phyloP scores from a whole-genome alignment of 148 eudicot species.

The Fagopyrum tataricum region DNA sequence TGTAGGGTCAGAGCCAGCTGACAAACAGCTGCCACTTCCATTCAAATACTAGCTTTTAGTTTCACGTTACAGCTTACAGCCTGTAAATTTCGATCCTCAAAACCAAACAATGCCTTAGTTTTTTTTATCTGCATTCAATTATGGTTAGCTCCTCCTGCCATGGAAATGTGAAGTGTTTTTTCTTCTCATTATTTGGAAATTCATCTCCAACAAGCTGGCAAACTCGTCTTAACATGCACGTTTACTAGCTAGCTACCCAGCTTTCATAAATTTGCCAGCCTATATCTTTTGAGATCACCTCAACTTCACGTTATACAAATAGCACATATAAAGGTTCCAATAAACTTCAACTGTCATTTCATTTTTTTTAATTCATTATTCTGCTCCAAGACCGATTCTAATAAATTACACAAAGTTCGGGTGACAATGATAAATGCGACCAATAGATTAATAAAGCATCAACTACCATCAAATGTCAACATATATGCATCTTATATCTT shows the following conservation, averaged over 20 bases:
- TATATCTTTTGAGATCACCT: not conserved
- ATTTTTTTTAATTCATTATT: too few species aligned
- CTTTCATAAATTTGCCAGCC: not conserved
- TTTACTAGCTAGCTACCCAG: not conserved
- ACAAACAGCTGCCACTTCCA: not conserved
- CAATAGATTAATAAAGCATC: too few species aligned
- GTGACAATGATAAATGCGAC: too few species aligned
- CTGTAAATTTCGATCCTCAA: not conserved
- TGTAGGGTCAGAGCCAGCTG: constrained; percentile 11
- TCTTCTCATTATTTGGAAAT: not conserved
- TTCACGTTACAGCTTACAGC: constrained; percentile 10
- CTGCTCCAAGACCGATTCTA: too few species aligned
- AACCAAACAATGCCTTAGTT: not conserved
- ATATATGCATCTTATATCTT: too few species aligned
- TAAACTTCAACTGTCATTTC: not conserved
- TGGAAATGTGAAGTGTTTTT: not conserved
- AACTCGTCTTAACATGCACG: constrained; percentile 12
- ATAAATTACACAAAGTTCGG: too few species aligned
- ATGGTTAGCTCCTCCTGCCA: not conserved
- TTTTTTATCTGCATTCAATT: not conserved
- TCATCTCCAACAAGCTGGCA: constrained; percentile 7
- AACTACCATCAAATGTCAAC: too few species aligned
- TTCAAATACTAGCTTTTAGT: not conserved
- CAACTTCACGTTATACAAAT: not conserved
- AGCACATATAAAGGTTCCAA: not conserved